Base-by-base conservation (phyloP, 2,329 filamentous ascomycete species). In the Colletotrichum kahawae region DNA sequence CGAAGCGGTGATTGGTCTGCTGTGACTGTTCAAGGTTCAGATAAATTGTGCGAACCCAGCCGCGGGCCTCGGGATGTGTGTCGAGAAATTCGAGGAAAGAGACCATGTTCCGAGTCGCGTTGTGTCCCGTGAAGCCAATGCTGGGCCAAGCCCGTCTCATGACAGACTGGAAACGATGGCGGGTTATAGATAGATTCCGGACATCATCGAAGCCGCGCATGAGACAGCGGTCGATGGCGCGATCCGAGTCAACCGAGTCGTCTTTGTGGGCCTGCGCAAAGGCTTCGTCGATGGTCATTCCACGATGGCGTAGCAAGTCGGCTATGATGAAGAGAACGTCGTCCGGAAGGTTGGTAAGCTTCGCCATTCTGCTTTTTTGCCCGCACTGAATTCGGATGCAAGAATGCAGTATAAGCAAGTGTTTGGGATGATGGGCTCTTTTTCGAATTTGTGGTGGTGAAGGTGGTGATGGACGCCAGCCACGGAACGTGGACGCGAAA, bases 111-210 rank as follows among this genome's bases (percentile, higher is more conserved):
- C 10, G 43, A 13, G 43, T 51, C n/a, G 43, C 43, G 6, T 51
- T 51, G 1, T 4, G 0, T 13, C 43, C 43, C 43, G n/a, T 13
- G n/a, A 51, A 51, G 0, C 18, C n/a, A 9, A 48, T 5, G 9
- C 4, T 5, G 6, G n/a, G 0, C n/a, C n/a, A 51, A 0, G 43
- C 43, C n/a, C n/a, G 43, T 51, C 43, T 21, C n/a, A 51, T 51
- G n/a, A 21, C 43, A 51, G n/a, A 51, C n/a, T 21, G 0, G n/a
- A 51, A 1, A 0, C 43, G 43, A 24, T 7, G 0, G 43, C 0
- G 0, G n/a, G n/a, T n/a, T 6, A 51, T 0, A 0, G 3, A 51
- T 4, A 51, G 4, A 51, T 21, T 51, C 2, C 10, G 43, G n/a
- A 51, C 0, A 51, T 13, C 43, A 21, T 51, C n/a, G 43, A 51